Evolutionary conservation across 177 flowering plant species (phyloP), one percentile per base, ranked within the genome.

Genomic region (Vitis hybrid): DNA sequence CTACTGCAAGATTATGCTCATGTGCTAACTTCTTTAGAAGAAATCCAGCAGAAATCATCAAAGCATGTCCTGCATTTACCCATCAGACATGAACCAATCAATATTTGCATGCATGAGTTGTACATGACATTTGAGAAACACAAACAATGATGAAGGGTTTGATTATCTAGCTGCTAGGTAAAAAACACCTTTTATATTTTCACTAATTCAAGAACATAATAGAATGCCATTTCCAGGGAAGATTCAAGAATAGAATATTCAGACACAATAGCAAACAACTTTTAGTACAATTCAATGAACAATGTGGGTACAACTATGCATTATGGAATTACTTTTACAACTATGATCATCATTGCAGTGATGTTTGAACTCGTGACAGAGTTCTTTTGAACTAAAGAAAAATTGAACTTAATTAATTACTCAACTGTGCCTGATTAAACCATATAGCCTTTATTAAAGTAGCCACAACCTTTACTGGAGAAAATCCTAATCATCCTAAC

Each of bases 1-100:
- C 67, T 57, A 93, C 85, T 51, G 87, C 78, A 54, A 91, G 49
- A 76, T 84, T 80, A 76, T 88, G 81, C 70, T 88, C 88, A 68
- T 86, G 73, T 5, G 97, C 98, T 53, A 93, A 65, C 73, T 87
- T 88, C 85, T 93, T 93, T 39, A 93, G 76, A 65, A 91, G 74
- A 80, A 63, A 76, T 9, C 97, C 97, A 72, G 76, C 81, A 64
- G 89, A 81, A 71, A 77, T 68, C 97, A 93, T 93, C 77, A 91
- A 76, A 64, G 93, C 90, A 73, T 66, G 94, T 68, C 98, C 98
- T 93, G 89, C 71, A 65, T 14, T 29, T 15, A 67, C 14, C 51
- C 58, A 68, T 67, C 15, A 63, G 31, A 61, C 66, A 69, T 53
- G 13, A 63, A 20, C 9, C 62, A 50, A 19, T 50, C 50, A 69